phyloP scores from a whole-genome alignment of 2,329 filamentous ascomycete species.

The Parasarocladium wereldwijsianum region DNA sequence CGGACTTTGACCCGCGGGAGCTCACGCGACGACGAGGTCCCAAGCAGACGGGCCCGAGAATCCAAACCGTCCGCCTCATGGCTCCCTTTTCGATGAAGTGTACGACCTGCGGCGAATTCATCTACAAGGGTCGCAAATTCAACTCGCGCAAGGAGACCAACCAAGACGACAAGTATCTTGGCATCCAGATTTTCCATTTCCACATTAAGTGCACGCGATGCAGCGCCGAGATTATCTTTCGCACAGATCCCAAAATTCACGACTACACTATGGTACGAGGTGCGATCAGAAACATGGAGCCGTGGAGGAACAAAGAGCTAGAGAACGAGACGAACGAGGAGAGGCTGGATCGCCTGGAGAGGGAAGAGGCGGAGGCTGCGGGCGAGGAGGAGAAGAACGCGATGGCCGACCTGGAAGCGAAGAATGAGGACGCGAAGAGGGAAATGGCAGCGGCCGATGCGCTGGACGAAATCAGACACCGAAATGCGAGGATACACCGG shows the following conservation, averaged over 20 bases:
- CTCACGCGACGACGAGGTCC: constrained; percentile 56
- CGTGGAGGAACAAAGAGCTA: constrained; percentile 55
- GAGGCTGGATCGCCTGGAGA: constrained; percentile 68
- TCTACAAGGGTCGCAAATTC: constrained; percentile 89
- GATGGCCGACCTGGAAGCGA: constrained; percentile 90
- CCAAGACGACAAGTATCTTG: constrained; percentile 73
- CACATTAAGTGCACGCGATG: constrained; percentile 74
- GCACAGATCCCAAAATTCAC: constrained; percentile 88
- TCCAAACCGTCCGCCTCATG: constrained; percentile 84
- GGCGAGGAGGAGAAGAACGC: constrained; percentile 65
- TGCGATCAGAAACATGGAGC: constrained; percentile 85
- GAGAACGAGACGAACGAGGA: constrained; percentile 76
- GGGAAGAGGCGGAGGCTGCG: constrained; percentile 51
- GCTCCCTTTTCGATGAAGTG: constrained; percentile 27
- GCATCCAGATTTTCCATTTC: constrained; percentile 78
- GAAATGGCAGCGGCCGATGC: constrained; percentile 97
- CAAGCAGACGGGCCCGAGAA: constrained; percentile 61
- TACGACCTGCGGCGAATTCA: constrained; percentile 52
- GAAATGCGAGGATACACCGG: constrained; percentile 78
- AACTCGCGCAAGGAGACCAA: constrained; percentile 89
- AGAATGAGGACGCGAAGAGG: constrained; percentile 79
- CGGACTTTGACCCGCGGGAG: constrained; percentile 80
- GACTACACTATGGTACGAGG: constrained; percentile 73
- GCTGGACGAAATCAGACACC: constrained; percentile 80
- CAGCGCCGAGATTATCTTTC: constrained; percentile 76